Base-by-base conservation (phyloP, 2,329 filamentous ascomycete species). In the Emergomyces pasteurianus region DNA sequence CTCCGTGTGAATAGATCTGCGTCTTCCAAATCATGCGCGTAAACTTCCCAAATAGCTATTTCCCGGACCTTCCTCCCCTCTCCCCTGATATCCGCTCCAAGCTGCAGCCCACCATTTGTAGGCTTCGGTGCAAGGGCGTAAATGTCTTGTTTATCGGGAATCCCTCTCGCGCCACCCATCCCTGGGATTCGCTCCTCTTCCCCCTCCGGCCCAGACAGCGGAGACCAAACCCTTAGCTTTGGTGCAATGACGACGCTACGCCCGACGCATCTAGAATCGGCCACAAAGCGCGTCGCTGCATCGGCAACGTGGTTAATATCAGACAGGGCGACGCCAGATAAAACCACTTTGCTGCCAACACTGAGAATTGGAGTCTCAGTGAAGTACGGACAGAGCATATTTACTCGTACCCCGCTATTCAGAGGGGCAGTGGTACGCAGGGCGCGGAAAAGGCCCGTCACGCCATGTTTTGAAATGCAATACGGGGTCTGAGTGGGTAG, bases 301-400 rank as follows among this genome's bases (percentile, higher is more conserved):
- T 87, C 83, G 1, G 88, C 78, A 1, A 88, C 86, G 67, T 87
- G 83, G 38, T 78, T 79, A 43, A 80, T 70, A 49, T 76, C 75
- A 1, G 81, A 83, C 63, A 80, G 74, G 1, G 76, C 80, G 2
- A 75, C 78, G 16, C 86, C 86, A 0, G 84, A 81, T 2, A 88
- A 75, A 18, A 86, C 62, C 1, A 80, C 63, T 34, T 81, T 76
- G 21, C 77, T 83, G 1, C 65, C 60, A 1, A 72, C 62, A 0
- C 78, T 72, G 3, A 86, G 69, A 52, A 88, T 79, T n/a, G 83
- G 81, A 16, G 83, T 86, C 65, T 84, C 81, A 66, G 81, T 79
- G 70, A 87, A 88, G 72, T 87, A 88, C 0, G 86, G 86, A 61
- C 80, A 81, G n/a, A 89, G 70, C 67, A 87, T 77, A 68, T 88